These are phyloP conservation scores for Monilinia fructigena DNA, from an alignment of 2,329 filamentous ascomycete genomes.

Conservation along the genomic window DNA sequence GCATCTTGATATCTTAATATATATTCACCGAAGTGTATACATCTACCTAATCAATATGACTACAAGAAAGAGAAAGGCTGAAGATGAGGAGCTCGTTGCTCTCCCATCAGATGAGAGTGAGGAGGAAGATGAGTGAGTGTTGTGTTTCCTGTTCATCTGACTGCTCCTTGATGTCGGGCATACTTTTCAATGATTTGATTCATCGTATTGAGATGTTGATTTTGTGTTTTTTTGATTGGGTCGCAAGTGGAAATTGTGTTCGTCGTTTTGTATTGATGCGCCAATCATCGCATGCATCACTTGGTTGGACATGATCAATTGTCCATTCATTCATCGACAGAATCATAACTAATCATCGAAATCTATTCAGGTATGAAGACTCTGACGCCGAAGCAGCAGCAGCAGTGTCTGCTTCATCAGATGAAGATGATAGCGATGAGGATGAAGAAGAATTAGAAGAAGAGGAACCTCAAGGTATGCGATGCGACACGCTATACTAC, in stretches of 20 bases:
- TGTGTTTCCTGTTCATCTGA: constrained; percentile 7
- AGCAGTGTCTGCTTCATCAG: constrained; percentile 26
- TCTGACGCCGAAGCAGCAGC: constrained; percentile 35
- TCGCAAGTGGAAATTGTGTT: not conserved
- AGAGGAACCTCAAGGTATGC: constrained; percentile 25
- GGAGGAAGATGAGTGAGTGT: constrained; percentile 38
- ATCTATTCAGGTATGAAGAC: constrained; percentile 38
- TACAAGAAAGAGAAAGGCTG: constrained; percentile 35
- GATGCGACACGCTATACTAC: not conserved
- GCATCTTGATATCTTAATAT: not conserved
- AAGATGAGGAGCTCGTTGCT: constrained; percentile 38
- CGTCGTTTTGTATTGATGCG: not conserved
- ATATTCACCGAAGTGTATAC: not conserved
- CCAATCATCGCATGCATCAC: constrained; percentile 5
- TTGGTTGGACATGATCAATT: not conserved
- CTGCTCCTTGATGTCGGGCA: not conserved
- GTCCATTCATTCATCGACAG: constrained; percentile 3
- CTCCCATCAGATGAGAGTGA: constrained; percentile 37
- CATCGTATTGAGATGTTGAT: not conserved
- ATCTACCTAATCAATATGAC: constrained; percentile 24
- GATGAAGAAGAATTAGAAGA: constrained; percentile 39
- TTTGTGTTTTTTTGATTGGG: not conserved
- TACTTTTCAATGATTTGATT: not conserved
- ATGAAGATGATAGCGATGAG: constrained; percentile 39
- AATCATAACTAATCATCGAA: constrained; percentile 24